Conservation (phyloP, 2,329 filamentous ascomycete species). For the Fusarium sublunatum region DNA sequence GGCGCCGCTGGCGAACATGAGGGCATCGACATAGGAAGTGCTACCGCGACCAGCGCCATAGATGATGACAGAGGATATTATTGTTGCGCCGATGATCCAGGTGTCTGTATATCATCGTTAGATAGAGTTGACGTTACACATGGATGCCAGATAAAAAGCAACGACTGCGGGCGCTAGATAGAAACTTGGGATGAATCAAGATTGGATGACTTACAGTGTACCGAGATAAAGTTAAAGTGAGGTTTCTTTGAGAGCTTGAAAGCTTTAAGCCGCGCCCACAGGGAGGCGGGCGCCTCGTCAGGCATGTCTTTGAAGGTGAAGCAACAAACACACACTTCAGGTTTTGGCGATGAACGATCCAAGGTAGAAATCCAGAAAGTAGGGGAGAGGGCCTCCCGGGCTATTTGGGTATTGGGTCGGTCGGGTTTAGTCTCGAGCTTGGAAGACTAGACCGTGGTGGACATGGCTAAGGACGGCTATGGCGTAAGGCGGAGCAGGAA, state of each 20-base stretch:
- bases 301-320: constrained; percentile 48
- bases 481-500: constrained; percentile 18
- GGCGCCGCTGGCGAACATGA: constrained; percentile 87
- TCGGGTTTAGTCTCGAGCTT: constrained; percentile 28
- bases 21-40: constrained; percentile 83
- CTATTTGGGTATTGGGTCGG: constrained; percentile 24
- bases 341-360: constrained; percentile 20
- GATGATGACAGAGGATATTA: constrained; percentile 82
- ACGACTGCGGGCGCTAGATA: constrained; percentile 33
- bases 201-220: constrained; percentile 72
- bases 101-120: constrained; percentile 65
- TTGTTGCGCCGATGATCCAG: constrained; percentile 79
- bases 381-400: constrained; percentile 22
- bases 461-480: constrained; percentile 32
- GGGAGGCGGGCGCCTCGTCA: constrained; percentile 47
- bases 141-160: constrained; percentile 17
- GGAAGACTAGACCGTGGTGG: constrained; percentile 20
- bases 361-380: constrained; percentile 24
- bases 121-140: constrained; percentile 19
- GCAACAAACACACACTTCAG: constrained; percentile 5
- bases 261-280: constrained; percentile 59
- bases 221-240: constrained; percentile 83
- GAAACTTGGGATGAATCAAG: neutral
- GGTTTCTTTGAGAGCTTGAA: constrained; percentile 70
- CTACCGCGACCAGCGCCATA: constrained; percentile 69